These are phyloP conservation scores for Gossypium anomalum DNA, from an alignment of 345 rosid species.

Conservation along the genomic window DNA sequence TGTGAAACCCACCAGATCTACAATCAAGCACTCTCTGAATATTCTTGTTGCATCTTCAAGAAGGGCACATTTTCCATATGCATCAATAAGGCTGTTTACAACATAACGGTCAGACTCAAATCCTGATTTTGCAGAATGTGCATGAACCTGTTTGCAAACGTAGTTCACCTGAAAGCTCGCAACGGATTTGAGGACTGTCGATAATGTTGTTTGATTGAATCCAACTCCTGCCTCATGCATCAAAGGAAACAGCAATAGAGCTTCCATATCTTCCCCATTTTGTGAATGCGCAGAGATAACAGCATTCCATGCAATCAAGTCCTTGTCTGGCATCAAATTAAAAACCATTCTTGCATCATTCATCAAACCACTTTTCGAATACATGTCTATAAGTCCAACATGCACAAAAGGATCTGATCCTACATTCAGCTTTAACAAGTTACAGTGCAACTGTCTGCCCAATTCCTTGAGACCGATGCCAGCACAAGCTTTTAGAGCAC, in stretches of 20 bases:
- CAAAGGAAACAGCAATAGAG: conserved; percentile 39
- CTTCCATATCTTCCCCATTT: conserved; percentile 44
- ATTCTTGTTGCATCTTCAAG: conserved; percentile 39
- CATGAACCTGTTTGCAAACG: conserved; percentile 44
- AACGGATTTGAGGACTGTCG: conserved; percentile 49
- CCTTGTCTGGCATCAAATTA: conserved; percentile 38
- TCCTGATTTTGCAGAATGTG: conserved; percentile 42
- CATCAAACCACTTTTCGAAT: conserved; percentile 39
- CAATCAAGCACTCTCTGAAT: conserved; percentile 30
- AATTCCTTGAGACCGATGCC: conserved; percentile 31
- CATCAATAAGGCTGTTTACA: conserved; percentile 51
- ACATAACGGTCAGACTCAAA: conserved; percentile 38
- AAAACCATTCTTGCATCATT: conserved; percentile 41
- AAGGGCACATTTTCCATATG: conserved; percentile 52
- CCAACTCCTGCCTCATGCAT: conserved; percentile 38
- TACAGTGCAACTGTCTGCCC: conserved; percentile 48
- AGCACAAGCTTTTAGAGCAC: conserved; percentile 56
- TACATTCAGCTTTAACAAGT: conserved; percentile 40
- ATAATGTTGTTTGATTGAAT: conserved; percentile 51
- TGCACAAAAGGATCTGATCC: conserved; percentile 41
- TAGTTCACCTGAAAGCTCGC: conserved; percentile 34
- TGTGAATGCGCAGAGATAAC: conserved; percentile 49
- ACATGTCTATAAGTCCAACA: conserved; percentile 59
- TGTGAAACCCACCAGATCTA: conserved; percentile 48
- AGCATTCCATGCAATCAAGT: conserved; percentile 56